Conservation (phyloP, 2,329 filamentous ascomycete species). For the Coniochaeta sp. region DNA sequence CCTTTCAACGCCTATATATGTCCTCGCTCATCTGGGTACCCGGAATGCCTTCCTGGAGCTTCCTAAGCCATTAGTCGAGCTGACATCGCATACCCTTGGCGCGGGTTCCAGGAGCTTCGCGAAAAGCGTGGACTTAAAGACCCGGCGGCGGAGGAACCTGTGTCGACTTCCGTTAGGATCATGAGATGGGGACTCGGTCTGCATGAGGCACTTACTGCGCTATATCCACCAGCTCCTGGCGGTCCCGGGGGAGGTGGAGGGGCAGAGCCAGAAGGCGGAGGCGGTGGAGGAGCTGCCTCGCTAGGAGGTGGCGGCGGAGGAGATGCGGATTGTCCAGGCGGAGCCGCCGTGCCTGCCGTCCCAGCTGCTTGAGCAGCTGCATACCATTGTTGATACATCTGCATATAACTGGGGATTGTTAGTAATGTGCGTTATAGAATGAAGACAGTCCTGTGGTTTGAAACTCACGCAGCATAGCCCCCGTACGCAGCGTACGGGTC, state of each 20-base stretch:
- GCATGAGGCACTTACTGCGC: conserved; percentile 44
- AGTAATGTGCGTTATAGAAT: conserved; percentile 18
- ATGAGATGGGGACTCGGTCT: background rate
- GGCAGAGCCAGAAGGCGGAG: conserved; percentile 45
- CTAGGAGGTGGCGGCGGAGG: conserved; percentile 52
- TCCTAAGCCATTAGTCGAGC: background rate
- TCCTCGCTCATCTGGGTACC: background rate
- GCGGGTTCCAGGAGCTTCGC: background rate
- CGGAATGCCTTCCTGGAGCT: background rate
- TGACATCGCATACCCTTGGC: background rate
- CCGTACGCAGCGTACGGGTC: conserved; percentile 87
- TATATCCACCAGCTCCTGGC: conserved; percentile 50
- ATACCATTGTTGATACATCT: conserved; percentile 69
- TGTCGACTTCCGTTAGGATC: background rate
- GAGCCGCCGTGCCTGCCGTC: conserved; percentile 34
- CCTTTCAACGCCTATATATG: background rate
- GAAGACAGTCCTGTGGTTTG: background rate
- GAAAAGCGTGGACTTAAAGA: conserved; percentile 23
- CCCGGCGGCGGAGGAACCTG: conserved; percentile 51
- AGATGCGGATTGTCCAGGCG: conserved; percentile 41
- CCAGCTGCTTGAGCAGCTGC: conserved; percentile 43
- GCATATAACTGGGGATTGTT: conserved; percentile 42
- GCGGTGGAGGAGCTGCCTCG: conserved; percentile 57
- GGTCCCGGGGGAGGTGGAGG: conserved; percentile 51
- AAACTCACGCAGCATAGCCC: conserved; percentile 67